Percentiles rank a stretch among this genome's conserved stretches.
phyloP scores from a whole-genome alignment of 2,329 filamentous ascomycete genomes.

The Ascochyta clinopodiicola region DNA sequence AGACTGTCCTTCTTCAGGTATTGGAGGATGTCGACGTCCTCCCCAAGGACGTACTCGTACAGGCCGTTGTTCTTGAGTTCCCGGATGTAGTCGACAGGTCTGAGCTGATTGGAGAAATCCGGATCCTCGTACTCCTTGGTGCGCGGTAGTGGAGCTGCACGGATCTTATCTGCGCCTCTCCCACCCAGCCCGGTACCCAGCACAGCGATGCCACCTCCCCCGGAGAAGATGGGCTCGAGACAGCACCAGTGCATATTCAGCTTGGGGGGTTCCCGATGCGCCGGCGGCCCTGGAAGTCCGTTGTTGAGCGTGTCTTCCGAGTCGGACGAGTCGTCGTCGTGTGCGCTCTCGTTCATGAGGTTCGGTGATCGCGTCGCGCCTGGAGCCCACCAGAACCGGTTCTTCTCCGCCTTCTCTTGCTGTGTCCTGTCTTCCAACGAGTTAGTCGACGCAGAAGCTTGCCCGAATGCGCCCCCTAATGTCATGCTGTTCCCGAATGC shows the following conservation, averaged over 20 bases:
- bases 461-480: slow-evolving; percentile 34
- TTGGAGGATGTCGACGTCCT: slow-evolving; percentile 49
- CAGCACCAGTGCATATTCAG: slow-evolving; percentile 67
- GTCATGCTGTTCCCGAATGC: slow-evolving; percentile 43
- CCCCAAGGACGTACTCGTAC: slow-evolving; percentile 51
- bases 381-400: slow-evolving; percentile 66
- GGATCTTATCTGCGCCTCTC: slow-evolving; percentile 62
- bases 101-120: slow-evolving; percentile 59
- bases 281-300: slow-evolving; percentile 43
- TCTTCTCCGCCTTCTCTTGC: slow-evolving; percentile 29
- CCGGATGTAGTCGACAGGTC: slow-evolving; percentile 53
- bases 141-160: slow-evolving; percentile 63
- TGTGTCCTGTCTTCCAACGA: slow-evolving; percentile 32
- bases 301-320: slow-evolving; percentile 47
- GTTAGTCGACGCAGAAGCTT: slow-evolving; percentile 38
- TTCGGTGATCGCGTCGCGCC: slow-evolving; percentile 62
- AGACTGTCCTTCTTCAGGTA: slow-evolving; percentile 52
- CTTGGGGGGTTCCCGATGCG: slow-evolving; percentile 52
- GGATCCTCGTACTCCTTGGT: slow-evolving; percentile 63
- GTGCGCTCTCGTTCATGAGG: slow-evolving; percentile 61
- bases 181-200: slow-evolving; percentile 55
- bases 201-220: slow-evolving; percentile 65
- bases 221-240: slow-evolving; percentile 65
- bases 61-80: slow-evolving; percentile 50
- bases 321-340: slow-evolving; percentile 48